These are phyloP conservation scores for Candida schatavii DNA, from an alignment of 805 yeast genomes.

Conservation along the genomic window DNA sequence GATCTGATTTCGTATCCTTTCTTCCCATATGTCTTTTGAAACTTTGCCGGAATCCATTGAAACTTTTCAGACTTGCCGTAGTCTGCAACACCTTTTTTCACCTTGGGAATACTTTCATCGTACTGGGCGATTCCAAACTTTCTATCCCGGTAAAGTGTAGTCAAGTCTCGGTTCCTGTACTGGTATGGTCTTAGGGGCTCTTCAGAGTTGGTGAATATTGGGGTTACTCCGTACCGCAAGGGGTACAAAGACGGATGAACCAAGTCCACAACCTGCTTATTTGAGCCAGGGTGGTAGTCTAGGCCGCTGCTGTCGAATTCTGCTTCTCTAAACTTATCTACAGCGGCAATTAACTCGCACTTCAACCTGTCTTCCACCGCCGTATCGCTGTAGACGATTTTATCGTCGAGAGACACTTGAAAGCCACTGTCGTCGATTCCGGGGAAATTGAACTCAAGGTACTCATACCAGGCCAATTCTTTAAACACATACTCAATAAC, in stretches of 20 bases:
- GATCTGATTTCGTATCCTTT: conserved; percentile 21
- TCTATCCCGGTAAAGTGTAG: neutral
- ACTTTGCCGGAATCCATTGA: conserved; percentile 39
- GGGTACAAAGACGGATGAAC: conserved; percentile 43
- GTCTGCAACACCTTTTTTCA: conserved; percentile 11
- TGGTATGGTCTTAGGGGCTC: neutral
- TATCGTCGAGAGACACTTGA: conserved; percentile 18
- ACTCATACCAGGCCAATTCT: conserved; percentile 15
- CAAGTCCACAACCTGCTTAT: conserved; percentile 35
- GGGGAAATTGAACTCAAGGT: conserved; percentile 6
- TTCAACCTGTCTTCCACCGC: conserved; percentile 13
- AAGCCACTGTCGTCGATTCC: conserved; percentile 11
- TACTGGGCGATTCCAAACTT: conserved; percentile 9
- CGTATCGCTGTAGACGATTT: conserved; percentile 16
- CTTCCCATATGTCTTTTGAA: conserved; percentile 7
- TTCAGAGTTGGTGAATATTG: conserved; percentile 8
- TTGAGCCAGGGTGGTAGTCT: conserved; percentile 38
- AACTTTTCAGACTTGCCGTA: conserved; percentile 21
- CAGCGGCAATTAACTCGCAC: conserved; percentile 10
- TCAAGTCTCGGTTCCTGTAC: neutral
- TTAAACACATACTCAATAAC: conserved; percentile 12
- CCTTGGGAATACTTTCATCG: conserved; percentile 8
- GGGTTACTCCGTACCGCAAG: conserved; percentile 27
- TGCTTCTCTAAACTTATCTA: conserved; percentile 8
- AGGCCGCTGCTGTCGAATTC: conserved; percentile 13